These are phyloP conservation scores for Terana coerulea DNA, from an alignment of 768 basidiomycete species.

Conservation along the genomic window DNA sequence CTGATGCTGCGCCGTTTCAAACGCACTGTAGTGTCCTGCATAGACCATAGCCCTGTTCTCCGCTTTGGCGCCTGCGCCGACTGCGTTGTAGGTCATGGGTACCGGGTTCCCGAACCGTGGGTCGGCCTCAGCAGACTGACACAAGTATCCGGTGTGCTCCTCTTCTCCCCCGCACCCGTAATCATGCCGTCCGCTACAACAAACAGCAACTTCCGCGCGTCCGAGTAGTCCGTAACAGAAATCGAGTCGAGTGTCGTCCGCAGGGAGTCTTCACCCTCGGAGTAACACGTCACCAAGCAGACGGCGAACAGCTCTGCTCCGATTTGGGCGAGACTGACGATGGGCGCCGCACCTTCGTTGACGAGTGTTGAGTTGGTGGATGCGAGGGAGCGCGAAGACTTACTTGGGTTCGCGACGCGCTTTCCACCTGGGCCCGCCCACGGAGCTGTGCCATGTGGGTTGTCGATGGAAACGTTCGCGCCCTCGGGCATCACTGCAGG, in stretches of 20 bases:
- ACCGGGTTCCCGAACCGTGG: conserved; percentile 93
- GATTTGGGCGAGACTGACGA: conserved; percentile 86
- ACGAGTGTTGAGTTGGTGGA: conserved; percentile 55
- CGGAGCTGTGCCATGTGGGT: conserved; percentile 87
- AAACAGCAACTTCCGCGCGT: conserved; percentile 87
- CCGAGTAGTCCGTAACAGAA: conserved; percentile 86
- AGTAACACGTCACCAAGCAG: conserved; percentile 96
- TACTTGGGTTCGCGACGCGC: conserved; percentile 44
- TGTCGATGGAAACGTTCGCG: conserved; percentile 91
- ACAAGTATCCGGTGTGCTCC: conserved; percentile 95
- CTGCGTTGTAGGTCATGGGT: conserved; percentile 90
- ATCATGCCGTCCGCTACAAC: conserved; percentile 99
- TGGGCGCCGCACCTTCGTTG: conserved; percentile 47
- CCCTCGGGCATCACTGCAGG: conserved; percentile 97
- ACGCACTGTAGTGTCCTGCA: conserved; percentile 98
- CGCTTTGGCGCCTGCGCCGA: conserved; percentile 84
- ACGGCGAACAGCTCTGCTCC: conserved; percentile 94
- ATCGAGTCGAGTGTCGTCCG: conserved; percentile 92
- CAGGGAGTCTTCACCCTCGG: conserved; percentile 92
- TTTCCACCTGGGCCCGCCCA: conserved; percentile 72
- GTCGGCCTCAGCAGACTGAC: conserved; percentile 86
- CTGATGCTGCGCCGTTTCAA: no score
- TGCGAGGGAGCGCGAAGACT: conserved; percentile 46
- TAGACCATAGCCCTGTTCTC: conserved; percentile 98
- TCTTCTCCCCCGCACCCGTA: conserved; percentile 94